A percentile compares a stretch with the other conserved stretches of the same genome.
These are phyloP conservation scores for Lagenaria siceraria DNA, from an alignment of 306 rosid species.

Conservation along the genomic window DNA sequence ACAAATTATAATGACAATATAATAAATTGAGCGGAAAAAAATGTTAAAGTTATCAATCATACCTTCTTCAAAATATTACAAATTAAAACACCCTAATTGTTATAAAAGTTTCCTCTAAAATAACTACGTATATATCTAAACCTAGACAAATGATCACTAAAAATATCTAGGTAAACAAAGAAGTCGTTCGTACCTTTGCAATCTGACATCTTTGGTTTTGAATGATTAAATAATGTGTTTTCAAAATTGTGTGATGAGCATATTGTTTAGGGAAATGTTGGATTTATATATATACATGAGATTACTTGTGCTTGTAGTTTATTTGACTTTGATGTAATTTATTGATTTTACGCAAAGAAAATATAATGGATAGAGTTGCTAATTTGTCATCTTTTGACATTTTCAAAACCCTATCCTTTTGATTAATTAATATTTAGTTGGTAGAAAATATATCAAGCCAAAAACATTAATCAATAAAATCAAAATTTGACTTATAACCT, in stretches of 20 bases:
- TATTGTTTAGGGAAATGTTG: neutral
- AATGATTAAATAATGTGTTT: neutral
- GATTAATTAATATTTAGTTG: neutral
- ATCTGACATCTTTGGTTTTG: neutral
- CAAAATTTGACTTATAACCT: neutral
- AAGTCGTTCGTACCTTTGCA: neutral
- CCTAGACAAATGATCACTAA: neutral
- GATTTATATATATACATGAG: neutral
- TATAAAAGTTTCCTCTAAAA: neutral
- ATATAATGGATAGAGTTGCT: neutral
- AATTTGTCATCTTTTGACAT: neutral
- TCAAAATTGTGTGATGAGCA: neutral
- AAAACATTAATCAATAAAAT: neutral
- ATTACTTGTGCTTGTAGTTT: neutral
- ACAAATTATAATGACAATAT: neutral
- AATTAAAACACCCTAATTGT: neutral
- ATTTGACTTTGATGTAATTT: neutral
- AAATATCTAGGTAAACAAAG: neutral
- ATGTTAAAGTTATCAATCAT: neutral
- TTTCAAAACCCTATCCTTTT: neutral
- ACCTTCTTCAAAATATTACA: neutral
- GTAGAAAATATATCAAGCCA: neutral
- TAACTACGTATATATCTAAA: neutral
- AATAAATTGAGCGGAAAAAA: neutral
- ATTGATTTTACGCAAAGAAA: neutral